Evolutionary conservation across 1,284 basidiomycete species (phyloP).

Genomic region (Porodaedalea pini): DNA sequence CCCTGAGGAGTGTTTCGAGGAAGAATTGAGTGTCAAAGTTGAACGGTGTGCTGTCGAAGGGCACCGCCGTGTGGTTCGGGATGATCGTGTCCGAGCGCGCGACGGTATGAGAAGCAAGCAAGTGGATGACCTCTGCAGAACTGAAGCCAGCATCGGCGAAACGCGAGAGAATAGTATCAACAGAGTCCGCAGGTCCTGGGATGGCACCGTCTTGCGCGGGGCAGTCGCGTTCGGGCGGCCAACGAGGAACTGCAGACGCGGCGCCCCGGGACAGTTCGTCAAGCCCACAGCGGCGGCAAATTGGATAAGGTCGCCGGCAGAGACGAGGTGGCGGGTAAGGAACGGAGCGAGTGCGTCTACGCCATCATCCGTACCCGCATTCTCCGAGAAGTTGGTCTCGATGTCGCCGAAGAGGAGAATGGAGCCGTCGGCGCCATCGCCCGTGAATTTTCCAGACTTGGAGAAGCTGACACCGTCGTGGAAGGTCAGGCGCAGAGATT

Average conservation of each 20-base stretch:
- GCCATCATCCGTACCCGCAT: conserved; percentile 30
- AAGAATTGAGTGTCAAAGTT: conserved; percentile 24
- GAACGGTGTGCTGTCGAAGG: conserved; percentile 24
- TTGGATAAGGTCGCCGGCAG: conserved; percentile 30
- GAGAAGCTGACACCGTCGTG: conserved; percentile 28
- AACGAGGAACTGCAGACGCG: conserved; percentile 28
- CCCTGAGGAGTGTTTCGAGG: conserved; percentile 22
- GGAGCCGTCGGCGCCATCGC: conserved; percentile 21
- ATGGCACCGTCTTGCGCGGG: conserved; percentile 28
- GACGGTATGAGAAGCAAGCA: conserved; percentile 24
- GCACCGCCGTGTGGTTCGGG: conserved; percentile 15
- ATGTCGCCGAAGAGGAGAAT: conserved; percentile 18
- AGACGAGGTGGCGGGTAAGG: conserved; percentile 26
- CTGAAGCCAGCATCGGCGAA: conserved; percentile 28
- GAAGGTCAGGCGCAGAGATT: conserved; percentile 26
- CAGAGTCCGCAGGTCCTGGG: conserved; percentile 28
- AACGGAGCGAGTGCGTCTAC: conserved; percentile 27
- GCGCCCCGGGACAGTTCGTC: conserved; percentile 32
- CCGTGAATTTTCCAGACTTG: conserved; percentile 9
- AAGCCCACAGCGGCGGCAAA: conserved; percentile 32
- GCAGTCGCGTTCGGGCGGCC: conserved; percentile 25
- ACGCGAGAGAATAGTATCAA: conserved; percentile 29
- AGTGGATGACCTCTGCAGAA: conserved; percentile 31
- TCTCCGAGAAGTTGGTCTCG: conserved; percentile 25
- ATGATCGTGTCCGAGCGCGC: conserved; percentile 22